These are phyloP conservation scores for Hymenoscyphus linearis DNA, from an alignment of 2,329 filamentous ascomycete genomes.

Conservation along the genomic window DNA sequence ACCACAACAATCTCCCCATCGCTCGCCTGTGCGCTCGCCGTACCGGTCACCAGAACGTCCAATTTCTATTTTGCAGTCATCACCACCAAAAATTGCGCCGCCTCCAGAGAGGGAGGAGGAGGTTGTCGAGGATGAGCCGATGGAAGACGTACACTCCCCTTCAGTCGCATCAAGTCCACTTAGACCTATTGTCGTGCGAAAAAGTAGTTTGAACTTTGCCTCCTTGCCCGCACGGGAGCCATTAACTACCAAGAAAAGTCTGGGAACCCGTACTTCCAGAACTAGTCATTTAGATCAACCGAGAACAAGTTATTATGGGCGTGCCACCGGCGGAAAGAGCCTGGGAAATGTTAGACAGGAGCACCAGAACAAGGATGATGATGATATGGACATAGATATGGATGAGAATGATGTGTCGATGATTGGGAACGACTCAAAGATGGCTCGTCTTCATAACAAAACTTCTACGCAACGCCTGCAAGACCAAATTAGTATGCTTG, in stretches of 20 bases:
- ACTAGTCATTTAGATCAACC: slow-evolving; percentile 72
- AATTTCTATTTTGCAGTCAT: not conserved
- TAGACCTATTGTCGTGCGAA: slow-evolving; percentile 68
- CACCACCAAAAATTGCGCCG: slow-evolving; percentile 12
- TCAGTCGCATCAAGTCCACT: slow-evolving; percentile 71
- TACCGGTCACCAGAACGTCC: slow-evolving; percentile 6
- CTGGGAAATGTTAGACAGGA: slow-evolving; percentile 47
- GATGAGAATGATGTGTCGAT: slow-evolving; percentile 49
- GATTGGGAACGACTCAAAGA: slow-evolving; percentile 42
- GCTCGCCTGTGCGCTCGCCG: slow-evolving; percentile 1
- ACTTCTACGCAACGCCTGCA: slow-evolving; percentile 91
- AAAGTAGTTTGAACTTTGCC: slow-evolving; percentile 93
- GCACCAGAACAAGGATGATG: slow-evolving; percentile 50
- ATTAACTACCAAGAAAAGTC: slow-evolving; percentile 75
- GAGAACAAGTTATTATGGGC: slow-evolving; percentile 69
- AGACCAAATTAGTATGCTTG: slow-evolving; percentile 78
- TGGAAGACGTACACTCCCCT: slow-evolving; percentile 51
- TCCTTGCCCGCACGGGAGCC: slow-evolving; percentile 89
- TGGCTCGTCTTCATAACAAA: slow-evolving; percentile 64
- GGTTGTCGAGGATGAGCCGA: slow-evolving; percentile 27
- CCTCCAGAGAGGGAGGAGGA: slow-evolving; percentile 16
- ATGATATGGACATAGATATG: slow-evolving; percentile 30
- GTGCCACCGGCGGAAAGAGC: slow-evolving; percentile 69
- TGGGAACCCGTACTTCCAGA: slow-evolving; percentile 66
- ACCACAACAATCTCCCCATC: slow-evolving; percentile 8